phyloP scores from a whole-genome alignment of 2,329 filamentous ascomycete species.

The Calonectria multiphialidica region DNA sequence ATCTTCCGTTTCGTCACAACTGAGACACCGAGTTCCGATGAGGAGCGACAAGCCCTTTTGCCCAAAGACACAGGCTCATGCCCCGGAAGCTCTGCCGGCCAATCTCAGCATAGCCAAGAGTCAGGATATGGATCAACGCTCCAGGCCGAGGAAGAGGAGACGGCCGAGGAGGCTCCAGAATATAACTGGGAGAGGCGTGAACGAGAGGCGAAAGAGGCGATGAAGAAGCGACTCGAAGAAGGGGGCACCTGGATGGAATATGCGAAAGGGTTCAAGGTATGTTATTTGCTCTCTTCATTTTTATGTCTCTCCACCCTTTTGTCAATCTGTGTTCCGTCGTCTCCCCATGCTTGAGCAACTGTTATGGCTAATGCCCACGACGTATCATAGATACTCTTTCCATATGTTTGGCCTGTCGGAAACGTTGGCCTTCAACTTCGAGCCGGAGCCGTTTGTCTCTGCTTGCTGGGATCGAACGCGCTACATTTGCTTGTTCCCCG shows the following conservation, averaged over 20 bases:
- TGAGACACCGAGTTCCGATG: conserved; percentile 54
- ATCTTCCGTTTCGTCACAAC: conserved; percentile 28
- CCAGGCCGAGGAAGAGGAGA: conserved; percentile 51
- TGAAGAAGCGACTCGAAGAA: conserved; percentile 77
- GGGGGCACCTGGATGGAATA: conserved; percentile 85
- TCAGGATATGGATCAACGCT: conserved; percentile 57
- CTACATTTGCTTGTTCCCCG: conserved; percentile 84
- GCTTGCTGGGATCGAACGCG: conserved; percentile 77
- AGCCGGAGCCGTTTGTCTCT: conserved; percentile 74
- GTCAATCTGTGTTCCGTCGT: not conserved
- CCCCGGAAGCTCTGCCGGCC: conserved; percentile 36
- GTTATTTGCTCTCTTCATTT: conserved; percentile 15
- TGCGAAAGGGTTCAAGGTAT: conserved; percentile 76
- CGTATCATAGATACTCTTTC: conserved; percentile 74
- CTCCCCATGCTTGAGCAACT: not conserved
- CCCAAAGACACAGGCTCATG: conserved; percentile 43
- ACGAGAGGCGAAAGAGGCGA: conserved; percentile 67
- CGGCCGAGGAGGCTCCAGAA: conserved; percentile 58
- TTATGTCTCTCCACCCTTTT: not conserved
- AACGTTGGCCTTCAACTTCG: conserved; percentile 76
- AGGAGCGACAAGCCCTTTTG: conserved; percentile 71
- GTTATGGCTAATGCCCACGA: not conserved
- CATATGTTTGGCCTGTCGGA: conserved; percentile 82
- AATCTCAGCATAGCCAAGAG: conserved; percentile 35
- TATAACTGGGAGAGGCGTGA: conserved; percentile 66